Evolutionary conservation across 202 grass and related monocot species (phyloP), one percentile per base, ranked within the genome.

Genomic region (Elaeis oleifera): DNA sequence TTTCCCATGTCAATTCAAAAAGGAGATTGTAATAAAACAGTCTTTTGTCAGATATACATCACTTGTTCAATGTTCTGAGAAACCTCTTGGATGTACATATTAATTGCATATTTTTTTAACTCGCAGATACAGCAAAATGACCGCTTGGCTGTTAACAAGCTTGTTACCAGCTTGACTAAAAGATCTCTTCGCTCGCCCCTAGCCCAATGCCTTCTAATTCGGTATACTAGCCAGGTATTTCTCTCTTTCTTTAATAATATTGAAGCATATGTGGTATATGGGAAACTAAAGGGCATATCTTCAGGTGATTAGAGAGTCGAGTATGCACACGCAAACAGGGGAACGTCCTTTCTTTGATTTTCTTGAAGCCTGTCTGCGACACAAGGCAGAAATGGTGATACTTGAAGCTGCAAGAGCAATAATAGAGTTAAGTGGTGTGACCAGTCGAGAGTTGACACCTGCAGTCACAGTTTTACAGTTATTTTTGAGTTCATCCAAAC

Each of bases 401-500:
- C 79, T 99, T 75, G 94, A 99, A 71, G 88, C 94, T 70, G 88
- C 94, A 73, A 89, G 85, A 71, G 88, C 94, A 8, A 99, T 99
- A 72, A 99, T 88, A 66, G 94, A 97, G 69, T 72, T 97, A 57
- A 99, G 69, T 73, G 94, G 94, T 48, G 94, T 97, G n/a, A 89
- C 88, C 39, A 92, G 74, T 67, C 81, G 88, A 1, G 94, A 97
- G 70, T 87, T 97, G 64, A 92, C 88, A 44, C 94, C 94, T 77
- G 94, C 94, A 76, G 92, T 97, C 53, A 89, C 88, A 49, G 88
- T 97, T 59, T 84, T 99, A 50, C 94, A 99, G 67, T 69, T 99
- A 54, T 99, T 99, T 79, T 85, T 99, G 79, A 99, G 94, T 84
- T 99, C 94, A 69, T 99, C 94, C 4, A 99, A 99, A 78, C 94